A percentile compares a stretch with the other conserved stretches of the same genome.
Evolutionary conservation across 768 basidiomycete species (phyloP).

Genomic region (Lactarius pseudohatsudake): DNA sequence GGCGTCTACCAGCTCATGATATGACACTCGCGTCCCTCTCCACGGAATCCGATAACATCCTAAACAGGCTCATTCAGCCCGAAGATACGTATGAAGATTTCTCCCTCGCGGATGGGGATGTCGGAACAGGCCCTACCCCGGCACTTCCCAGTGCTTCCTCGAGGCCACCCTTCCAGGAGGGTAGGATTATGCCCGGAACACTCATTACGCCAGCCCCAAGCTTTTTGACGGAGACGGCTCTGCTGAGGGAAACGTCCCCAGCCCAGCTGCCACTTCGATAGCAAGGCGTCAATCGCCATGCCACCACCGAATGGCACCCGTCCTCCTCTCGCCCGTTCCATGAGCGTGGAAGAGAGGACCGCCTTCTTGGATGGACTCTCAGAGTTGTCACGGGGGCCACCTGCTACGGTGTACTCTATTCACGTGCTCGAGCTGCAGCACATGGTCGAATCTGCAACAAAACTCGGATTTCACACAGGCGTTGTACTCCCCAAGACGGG

Average conservation of each 20-base stretch:
- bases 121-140: background rate
- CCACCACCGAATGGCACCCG: background rate
- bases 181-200: conserved; percentile 30
- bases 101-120: conserved; percentile 8
- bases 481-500: conserved; percentile 12
- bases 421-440: conserved; percentile 18
- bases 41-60: conserved; percentile 45
- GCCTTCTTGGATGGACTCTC: conserved; percentile 26
- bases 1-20: conserved; percentile 34
- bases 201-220: conserved; percentile 20
- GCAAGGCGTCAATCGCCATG: conserved; percentile 5
- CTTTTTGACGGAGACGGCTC: conserved; percentile 12
- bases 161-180: conserved; percentile 15
- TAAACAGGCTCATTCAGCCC: conserved; percentile 48
- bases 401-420: conserved; percentile 26
- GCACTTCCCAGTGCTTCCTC: background rate
- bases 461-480: conserved; percentile 26
- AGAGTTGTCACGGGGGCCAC: conserved; percentile 23
- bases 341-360: conserved; percentile 27
- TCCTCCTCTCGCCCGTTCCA: conserved; percentile 18
- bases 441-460: conserved; percentile 23
- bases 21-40: conserved; percentile 54
- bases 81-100: conserved; percentile 41
- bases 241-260: conserved; percentile 5
- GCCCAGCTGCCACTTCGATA: conserved; percentile 1